Base-by-base conservation (phyloP, 2,329 filamentous ascomycete species). In the Pseudogymnoascus sp. region DNA sequence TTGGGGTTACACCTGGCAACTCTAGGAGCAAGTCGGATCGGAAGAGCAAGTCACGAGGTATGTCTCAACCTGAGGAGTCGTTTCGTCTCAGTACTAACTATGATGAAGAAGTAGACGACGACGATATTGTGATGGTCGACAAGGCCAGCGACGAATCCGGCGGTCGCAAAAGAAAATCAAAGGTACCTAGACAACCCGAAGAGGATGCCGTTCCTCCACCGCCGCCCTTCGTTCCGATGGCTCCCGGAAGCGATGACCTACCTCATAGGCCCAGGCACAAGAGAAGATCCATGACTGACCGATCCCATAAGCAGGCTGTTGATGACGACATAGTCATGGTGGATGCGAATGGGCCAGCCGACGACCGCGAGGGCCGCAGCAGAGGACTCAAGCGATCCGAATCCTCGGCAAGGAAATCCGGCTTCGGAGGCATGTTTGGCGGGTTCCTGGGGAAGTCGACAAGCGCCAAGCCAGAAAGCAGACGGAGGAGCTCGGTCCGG, bases 281-380 rank as follows among this genome's bases (percentile, higher is more conserved):
- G 33, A 70, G 62, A 64, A 68, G 71, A 38, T 56, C 66, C 63
- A 71, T 68, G 70, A 74, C 75, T 77, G 73, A 77, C 71, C 73
- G 76, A 65, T 80, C 78, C 65, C 80, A 84, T 72, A 83, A 87
- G 65, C 87, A 88, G 76, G 78, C 84, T 26, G 78, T 87, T 64
- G 86, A 89, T 67, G 84, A 88, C 59, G 85, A 88, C 69, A 77
- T 84, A 63, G 78, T 84, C 60, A 82, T 87, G 79, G 78, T 83
- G 42, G 81, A 88, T 67, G 74, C 74, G 26, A 74, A 74, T 53
- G 80, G 81, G 31, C 75, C 82, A 4, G 78, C 83, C 37, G 71
- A 72, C 35, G 66, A 65, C 35, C 42, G 63, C 17, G 62, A 66
- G 33, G 31, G 65, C 17, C 63, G 64, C 38, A 40, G 35, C 38